Evolutionary conservation across 495 filamentous ascomycete species (phyloP).

Genomic region (Platismatia glauca): DNA sequence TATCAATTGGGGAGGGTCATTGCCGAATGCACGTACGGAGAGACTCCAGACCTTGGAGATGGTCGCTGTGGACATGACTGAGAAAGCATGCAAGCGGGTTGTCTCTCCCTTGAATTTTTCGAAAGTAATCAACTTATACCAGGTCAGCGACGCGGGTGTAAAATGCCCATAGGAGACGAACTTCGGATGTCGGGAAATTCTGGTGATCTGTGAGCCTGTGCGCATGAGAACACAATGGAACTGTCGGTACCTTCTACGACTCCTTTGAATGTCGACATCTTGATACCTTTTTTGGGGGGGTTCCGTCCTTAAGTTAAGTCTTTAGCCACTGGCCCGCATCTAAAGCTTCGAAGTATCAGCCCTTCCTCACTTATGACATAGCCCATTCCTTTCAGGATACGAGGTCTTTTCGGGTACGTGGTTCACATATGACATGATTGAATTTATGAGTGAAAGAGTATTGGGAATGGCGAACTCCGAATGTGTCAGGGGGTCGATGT

Average conservation of each 20-base stretch:
- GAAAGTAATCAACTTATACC: conserved; percentile 71
- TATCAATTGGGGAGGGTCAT: neutral
- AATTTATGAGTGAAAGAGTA: neutral
- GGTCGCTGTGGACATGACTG: conserved; percentile 89
- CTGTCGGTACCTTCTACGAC: conserved; percentile 45
- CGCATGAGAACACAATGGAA: conserved; percentile 12
- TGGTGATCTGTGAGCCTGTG: conserved; percentile 18
- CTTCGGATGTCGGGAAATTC: conserved; percentile 67
- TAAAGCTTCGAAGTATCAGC: neutral
- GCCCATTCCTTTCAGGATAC: neutral
- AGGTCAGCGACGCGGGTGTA: conserved; percentile 1
- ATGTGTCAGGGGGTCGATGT: neutral
- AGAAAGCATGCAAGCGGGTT: conserved; percentile 80
- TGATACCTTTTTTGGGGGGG: too few species aligned
- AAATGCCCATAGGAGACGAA: conserved; percentile 18
- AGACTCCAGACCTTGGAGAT: conserved; percentile 74
- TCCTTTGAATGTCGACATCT: conserved; percentile 78
- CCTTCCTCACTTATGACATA: neutral
- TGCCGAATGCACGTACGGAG: conserved; percentile 11
- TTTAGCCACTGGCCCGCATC: neutral
- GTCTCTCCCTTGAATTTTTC: conserved; percentile 41
- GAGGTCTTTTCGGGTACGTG: neutral
- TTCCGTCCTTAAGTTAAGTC: neutral
- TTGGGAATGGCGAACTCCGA: neutral
- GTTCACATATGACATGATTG: neutral